Evolutionary conservation across 2,329 filamentous ascomycete genomes (phyloP).

Genomic region (Alternaria ventricosa): DNA sequence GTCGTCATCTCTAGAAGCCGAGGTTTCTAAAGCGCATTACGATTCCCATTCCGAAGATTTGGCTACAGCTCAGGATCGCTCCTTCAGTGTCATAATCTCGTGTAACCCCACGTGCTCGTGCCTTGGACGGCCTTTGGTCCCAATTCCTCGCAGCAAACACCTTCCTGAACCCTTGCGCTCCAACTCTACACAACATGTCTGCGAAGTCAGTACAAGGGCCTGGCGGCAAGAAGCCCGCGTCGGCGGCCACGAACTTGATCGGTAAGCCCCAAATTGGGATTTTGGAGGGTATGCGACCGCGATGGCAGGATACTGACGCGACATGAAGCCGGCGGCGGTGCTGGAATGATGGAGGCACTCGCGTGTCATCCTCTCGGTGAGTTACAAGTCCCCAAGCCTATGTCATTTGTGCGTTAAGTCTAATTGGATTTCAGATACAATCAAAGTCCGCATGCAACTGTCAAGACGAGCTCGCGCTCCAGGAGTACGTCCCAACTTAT

Average conservation of each 20-base stretch:
- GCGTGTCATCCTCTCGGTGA: slow-evolving; percentile 91
- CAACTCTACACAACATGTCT: slow-evolving; percentile 56
- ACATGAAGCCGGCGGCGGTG: slow-evolving; percentile 84
- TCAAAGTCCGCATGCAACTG: slow-evolving; percentile 99
- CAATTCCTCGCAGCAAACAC: neutral
- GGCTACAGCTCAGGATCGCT: neutral
- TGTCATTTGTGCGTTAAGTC: neutral
- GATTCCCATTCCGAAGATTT: neutral
- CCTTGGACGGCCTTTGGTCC: neutral
- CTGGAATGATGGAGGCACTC: slow-evolving; percentile 99
- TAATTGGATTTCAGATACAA: slow-evolving; percentile 72
- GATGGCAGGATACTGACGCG: slow-evolving; percentile 19
- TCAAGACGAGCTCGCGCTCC: slow-evolving; percentile 83
- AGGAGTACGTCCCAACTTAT: slow-evolving; percentile 65
- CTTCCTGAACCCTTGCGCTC: slow-evolving; percentile 1
- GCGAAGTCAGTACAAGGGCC: slow-evolving; percentile 64
- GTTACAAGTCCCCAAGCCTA: slow-evolving; percentile 25
- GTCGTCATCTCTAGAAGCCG: slow-evolving; percentile 12
- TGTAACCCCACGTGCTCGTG: slow-evolving; percentile 1
- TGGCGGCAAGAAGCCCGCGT: slow-evolving; percentile 76
- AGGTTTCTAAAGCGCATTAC: neutral
- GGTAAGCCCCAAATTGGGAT: slow-evolving; percentile 61
- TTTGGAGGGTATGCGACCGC: neutral
- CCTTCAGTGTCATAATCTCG: neutral
- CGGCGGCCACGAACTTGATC: slow-evolving; percentile 88